Percentiles rank a stretch among this genome's conserved stretches.
Evolutionary conservation across 768 basidiomycete genomes (phyloP).

Genomic region (Sistotremastrum suecicum): DNA sequence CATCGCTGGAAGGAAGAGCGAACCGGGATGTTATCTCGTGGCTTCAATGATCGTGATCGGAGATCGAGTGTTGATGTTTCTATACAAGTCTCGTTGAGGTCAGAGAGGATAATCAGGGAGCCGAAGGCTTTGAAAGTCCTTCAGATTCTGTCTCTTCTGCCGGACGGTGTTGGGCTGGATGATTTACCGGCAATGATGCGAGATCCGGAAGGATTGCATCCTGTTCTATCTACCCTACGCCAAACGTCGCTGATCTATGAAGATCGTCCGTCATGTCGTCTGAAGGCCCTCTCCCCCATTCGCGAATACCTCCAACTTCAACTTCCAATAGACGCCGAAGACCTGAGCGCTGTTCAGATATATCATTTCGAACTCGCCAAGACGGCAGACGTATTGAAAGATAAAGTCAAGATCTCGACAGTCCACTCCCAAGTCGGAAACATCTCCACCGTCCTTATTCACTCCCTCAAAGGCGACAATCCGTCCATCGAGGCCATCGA

Average conservation of each 20-base stretch:
- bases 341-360: slow-evolving; percentile 6
- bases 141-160: slow-evolving; percentile 16
- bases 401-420: no score
- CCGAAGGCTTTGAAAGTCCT: slow-evolving; percentile 15
- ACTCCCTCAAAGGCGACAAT: no score
- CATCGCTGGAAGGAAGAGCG: slow-evolving; percentile 9
- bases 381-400: not conserved
- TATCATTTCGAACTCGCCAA: slow-evolving; percentile 10
- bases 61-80: slow-evolving; percentile 19
- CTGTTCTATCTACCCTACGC: slow-evolving; percentile 8
- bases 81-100: slow-evolving; percentile 16
- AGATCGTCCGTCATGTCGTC: slow-evolving; percentile 5
- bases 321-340: slow-evolving; percentile 5
- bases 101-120: slow-evolving; percentile 15
- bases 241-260: slow-evolving; percentile 10
- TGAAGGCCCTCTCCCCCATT: slow-evolving; percentile 12
- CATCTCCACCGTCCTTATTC: no score
- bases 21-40: slow-evolving; percentile 8
- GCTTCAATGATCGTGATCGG: slow-evolving; percentile 6
- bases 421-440: no score
- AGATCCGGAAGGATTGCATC: slow-evolving; percentile 1
- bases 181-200: slow-evolving; percentile 6
- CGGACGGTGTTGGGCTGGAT: slow-evolving; percentile 12
- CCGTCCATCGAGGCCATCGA: no score
- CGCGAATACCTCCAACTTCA: slow-evolving; percentile 10